A percentile compares a stretch with the other conserved stretches of the same genome.
These are phyloP conservation scores for Colletotrichum destructivum DNA, from an alignment of 2,329 filamentous ascomycete genomes.

Conservation along the genomic window DNA sequence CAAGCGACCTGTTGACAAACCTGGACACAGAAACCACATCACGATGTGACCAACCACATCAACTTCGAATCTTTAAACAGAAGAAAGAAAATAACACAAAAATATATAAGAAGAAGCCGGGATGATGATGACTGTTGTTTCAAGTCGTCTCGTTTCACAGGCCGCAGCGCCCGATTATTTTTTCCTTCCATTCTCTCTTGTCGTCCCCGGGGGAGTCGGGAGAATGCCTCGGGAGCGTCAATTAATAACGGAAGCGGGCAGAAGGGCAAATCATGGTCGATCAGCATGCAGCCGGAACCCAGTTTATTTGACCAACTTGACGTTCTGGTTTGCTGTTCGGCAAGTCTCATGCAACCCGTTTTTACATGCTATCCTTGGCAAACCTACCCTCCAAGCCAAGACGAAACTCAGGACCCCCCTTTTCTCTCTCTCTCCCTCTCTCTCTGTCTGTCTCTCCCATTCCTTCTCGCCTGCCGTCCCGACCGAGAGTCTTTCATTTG, in stretches of 20 bases:
- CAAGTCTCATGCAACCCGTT: conserved; percentile 5
- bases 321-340: conserved; percentile 12
- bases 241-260: not conserved
- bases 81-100: no score
- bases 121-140: conserved; percentile 3
- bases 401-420: conserved; percentile 3
- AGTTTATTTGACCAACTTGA: conserved; percentile 15
- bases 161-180: no score
- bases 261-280: conserved; percentile 5
- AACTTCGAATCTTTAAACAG: not conserved
- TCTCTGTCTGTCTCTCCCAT: not conserved
- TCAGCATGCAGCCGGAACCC: not conserved
- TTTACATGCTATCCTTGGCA: conserved; percentile 1
- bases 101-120: not conserved
- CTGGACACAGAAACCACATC: not conserved
- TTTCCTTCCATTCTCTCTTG: no score
- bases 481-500: not conserved
- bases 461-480: no score
- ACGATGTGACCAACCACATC: not conserved
- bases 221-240: not conserved
- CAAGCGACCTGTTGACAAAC: not conserved
- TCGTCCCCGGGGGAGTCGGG: not conserved
- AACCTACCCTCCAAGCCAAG: conserved; percentile 13
- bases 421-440: no score
- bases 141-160: not conserved